A percentile compares a stretch with the other conserved stretches of the same genome.
These are phyloP conservation scores for Isabelozyma rhagii DNA, from an alignment of 805 yeast species.

Conservation along the genomic window DNA sequence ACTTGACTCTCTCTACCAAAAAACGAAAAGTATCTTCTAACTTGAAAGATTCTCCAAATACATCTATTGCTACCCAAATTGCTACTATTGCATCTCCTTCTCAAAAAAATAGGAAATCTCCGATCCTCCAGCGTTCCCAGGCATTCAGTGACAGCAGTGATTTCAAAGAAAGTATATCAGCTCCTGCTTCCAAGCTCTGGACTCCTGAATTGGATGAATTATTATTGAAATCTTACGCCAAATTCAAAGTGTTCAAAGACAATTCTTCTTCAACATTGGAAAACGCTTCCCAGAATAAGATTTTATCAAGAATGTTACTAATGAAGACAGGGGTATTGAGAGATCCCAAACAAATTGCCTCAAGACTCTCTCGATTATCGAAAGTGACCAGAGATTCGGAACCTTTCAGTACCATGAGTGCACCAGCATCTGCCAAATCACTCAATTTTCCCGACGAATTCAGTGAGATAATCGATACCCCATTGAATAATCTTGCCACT, in stretches of 20 bases:
- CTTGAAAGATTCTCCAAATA: slow-evolving; percentile 29
- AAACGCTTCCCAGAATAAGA: slow-evolving; percentile 37
- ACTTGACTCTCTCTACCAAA: not conserved
- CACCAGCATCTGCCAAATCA: not conserved
- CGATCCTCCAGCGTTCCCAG: not conserved
- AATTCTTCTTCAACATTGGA: slow-evolving; percentile 21
- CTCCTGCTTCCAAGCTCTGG: slow-evolving; percentile 16
- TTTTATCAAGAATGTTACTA: slow-evolving; percentile 37
- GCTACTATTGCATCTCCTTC: slow-evolving; percentile 27
- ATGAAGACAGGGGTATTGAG: slow-evolving; percentile 33
- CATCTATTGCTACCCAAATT: slow-evolving; percentile 33
- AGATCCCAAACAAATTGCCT: slow-evolving; percentile 36
- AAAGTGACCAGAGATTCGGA: slow-evolving; percentile 11
- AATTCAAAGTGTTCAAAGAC: slow-evolving; percentile 29
- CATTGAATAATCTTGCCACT: slow-evolving; percentile 21
- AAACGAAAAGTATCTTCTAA: slow-evolving; percentile 1
- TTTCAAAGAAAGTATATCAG: not conserved
- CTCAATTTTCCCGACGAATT: slow-evolving; percentile 13
- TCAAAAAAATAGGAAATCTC: not conserved
- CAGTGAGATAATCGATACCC: slow-evolving; percentile 25
- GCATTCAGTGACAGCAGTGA: not conserved
- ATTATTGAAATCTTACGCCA: slow-evolving; percentile 30
- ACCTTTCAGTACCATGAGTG: not conserved
- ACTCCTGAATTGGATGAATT: slow-evolving; percentile 31
- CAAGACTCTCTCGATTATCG: slow-evolving; percentile 27